Conservation (phyloP, 345 rosid genomes). For the Pistacia atlantica region DNA sequence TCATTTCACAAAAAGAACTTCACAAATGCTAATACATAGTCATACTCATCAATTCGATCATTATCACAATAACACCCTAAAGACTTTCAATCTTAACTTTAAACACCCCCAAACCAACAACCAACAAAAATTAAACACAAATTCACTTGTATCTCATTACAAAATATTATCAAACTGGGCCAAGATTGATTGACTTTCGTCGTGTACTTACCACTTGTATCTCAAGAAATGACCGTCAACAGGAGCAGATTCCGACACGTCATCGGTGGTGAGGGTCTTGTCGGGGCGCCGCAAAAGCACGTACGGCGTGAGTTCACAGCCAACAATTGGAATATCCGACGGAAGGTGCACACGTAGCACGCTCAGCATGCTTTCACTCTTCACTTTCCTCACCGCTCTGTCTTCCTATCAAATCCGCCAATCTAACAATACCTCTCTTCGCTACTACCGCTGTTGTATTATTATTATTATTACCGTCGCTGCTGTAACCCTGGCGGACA, state of each 20-base stretch:
- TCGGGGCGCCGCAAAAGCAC: constrained; percentile 81
- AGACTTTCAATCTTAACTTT: neutral
- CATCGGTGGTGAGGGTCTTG: constrained; percentile 58
- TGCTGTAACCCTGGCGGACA: constrained; percentile 38
- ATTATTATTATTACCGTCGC: constrained; percentile 4
- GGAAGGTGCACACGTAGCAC: constrained; percentile 94
- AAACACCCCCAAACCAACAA: neutral
- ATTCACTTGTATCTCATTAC: constrained; percentile 74
- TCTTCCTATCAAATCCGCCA: constrained; percentile 28
- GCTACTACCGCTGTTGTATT: neutral
- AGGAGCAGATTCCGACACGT: constrained; percentile 83
- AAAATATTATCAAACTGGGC: constrained; percentile 14
- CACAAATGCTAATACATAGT: neutral
- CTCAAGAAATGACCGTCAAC: constrained; percentile 83
- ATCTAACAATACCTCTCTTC: constrained; percentile 19
- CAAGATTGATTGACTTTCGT: neutral
- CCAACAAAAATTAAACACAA: neutral
- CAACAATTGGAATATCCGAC: constrained; percentile 96
- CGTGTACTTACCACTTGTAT: constrained; percentile 75
- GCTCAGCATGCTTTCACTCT: constrained; percentile 74
- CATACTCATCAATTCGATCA: neutral
- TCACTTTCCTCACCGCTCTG: constrained; percentile 42
- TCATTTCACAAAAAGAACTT: neutral
- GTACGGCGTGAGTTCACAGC: constrained; percentile 95
- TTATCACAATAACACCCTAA: neutral